phyloP scores from a whole-genome alignment of 495 filamentous ascomycete species.

The Aspergillus taichungensis region DNA sequence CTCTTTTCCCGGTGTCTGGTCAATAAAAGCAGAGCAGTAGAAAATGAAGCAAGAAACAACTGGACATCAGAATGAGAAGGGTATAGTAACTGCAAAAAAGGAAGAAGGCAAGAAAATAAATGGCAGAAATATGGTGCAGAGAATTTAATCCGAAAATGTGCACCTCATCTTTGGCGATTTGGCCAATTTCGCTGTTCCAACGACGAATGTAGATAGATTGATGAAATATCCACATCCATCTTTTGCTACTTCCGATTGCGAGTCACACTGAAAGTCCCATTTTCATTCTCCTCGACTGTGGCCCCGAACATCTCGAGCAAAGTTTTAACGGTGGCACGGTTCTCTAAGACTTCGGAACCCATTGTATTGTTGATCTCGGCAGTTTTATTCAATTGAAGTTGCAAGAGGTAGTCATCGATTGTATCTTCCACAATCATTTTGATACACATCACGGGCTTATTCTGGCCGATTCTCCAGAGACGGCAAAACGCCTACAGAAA shows the following conservation, averaged over 20 bases:
- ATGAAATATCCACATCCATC: background rate
- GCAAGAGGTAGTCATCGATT: conserved; percentile 44
- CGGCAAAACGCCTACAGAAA: conserved; percentile 49
- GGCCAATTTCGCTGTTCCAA: too few species aligned
- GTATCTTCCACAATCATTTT: conserved; percentile 41
- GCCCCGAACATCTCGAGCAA: conserved; percentile 13
- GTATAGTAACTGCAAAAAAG: too few species aligned
- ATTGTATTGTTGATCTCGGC: conserved; percentile 20
- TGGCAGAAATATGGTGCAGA: too few species aligned
- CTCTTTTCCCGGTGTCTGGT: too few species aligned
- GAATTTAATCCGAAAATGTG: too few species aligned
- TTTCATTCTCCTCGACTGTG: background rate
- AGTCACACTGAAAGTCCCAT: background rate
- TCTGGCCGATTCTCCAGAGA: conserved; percentile 55
- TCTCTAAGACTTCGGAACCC: conserved; percentile 11
- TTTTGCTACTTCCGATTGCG: background rate
- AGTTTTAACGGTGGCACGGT: background rate
- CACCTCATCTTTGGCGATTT: too few species aligned
- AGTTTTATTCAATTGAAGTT: conserved; percentile 23
- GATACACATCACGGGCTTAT: conserved; percentile 42
- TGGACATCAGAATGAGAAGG: too few species aligned
- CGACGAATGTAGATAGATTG: background rate
- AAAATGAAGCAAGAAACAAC: too few species aligned
- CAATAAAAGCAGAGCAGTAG: too few species aligned
- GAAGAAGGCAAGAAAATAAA: too few species aligned